Percentiles rank a stretch among this genome's conserved stretches.
Conservation (phyloP, 441 rosid species). For the Euphorbia corollata region DNA sequence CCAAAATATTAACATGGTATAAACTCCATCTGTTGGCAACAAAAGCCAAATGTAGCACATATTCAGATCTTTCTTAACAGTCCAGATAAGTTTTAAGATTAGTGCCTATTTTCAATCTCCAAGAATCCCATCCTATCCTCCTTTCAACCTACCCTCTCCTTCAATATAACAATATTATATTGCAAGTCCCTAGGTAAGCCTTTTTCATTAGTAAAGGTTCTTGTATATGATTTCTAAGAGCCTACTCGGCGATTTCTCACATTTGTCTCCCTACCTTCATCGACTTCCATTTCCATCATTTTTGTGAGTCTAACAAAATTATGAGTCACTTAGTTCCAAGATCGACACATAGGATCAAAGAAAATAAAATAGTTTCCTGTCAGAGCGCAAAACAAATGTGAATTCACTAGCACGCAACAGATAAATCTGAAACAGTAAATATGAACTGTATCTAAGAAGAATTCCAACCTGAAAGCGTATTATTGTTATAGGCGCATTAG, state of each 20-base stretch:
- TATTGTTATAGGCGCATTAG: background rate
- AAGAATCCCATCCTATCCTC: background rate
- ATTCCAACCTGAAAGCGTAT: background rate
- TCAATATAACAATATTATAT: background rate
- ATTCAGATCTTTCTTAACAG: background rate
- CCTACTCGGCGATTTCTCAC: too few relatives aligned
- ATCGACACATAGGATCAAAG: background rate
- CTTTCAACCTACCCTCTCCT: background rate
- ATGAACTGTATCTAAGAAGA: background rate
- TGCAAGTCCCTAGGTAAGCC: background rate
- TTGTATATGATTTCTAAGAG: background rate
- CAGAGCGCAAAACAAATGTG: background rate
- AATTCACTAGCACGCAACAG: background rate
- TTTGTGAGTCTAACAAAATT: too few relatives aligned
- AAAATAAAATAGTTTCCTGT: background rate
- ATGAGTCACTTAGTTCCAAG: conserved; percentile 1
- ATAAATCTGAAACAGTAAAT: background rate
- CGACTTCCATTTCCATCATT: too few relatives aligned
- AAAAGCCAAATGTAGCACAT: background rate
- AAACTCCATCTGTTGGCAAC: background rate
- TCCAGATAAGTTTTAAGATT: background rate
- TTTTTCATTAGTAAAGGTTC: background rate
- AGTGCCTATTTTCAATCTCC: background rate
- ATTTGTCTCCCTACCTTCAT: too few relatives aligned
- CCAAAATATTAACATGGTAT: background rate